Evolutionary conservation across 2,329 filamentous ascomycete genomes (phyloP).

Genomic region (Chrysoporthe austroafricana): DNA sequence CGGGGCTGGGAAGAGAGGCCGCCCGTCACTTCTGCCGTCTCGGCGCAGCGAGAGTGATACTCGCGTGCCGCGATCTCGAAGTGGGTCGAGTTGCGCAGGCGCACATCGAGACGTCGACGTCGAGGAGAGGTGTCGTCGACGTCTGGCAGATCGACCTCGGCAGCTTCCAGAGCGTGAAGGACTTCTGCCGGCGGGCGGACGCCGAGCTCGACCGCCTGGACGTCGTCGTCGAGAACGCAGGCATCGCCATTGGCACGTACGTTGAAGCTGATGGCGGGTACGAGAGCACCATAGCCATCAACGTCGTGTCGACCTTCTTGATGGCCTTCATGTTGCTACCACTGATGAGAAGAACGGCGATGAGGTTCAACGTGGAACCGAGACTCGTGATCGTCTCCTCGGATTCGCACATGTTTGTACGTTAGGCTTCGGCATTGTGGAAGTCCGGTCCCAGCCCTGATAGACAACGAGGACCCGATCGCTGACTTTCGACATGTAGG

Average conservation of each 20-base stretch:
- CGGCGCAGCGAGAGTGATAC: constrained; percentile 42
- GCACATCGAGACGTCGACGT: constrained; percentile 39
- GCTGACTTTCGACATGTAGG: constrained; percentile 29
- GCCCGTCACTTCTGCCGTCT: constrained; percentile 42
- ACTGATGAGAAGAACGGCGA: constrained; percentile 42
- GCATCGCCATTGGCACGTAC: constrained; percentile 32
- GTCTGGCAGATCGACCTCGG: constrained; percentile 56
- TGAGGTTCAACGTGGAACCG: constrained; percentile 39
- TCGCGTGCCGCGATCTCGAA: constrained; percentile 41
- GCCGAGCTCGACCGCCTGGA: constrained; percentile 45
- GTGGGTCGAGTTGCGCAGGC: constrained; percentile 45
- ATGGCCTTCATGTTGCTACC: constrained; percentile 49
- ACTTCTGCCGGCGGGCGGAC: constrained; percentile 41
- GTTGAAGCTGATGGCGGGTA: constrained; percentile 20
- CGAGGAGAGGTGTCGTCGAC: constrained; percentile 38
- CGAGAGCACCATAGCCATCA: constrained; percentile 49
- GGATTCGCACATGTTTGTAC: constrained; percentile 39
- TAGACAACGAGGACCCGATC: neutral
- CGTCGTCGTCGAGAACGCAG: constrained; percentile 48
- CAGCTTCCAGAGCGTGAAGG: constrained; percentile 49
- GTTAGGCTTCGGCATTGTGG: constrained; percentile 8
- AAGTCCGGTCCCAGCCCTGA: neutral
- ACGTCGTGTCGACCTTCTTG: constrained; percentile 51
- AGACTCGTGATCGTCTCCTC: constrained; percentile 46
- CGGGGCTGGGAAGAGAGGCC: constrained; percentile 44